Conservation (phyloP, 805 yeast genomes). For the Yarrowia sp. region DNA sequence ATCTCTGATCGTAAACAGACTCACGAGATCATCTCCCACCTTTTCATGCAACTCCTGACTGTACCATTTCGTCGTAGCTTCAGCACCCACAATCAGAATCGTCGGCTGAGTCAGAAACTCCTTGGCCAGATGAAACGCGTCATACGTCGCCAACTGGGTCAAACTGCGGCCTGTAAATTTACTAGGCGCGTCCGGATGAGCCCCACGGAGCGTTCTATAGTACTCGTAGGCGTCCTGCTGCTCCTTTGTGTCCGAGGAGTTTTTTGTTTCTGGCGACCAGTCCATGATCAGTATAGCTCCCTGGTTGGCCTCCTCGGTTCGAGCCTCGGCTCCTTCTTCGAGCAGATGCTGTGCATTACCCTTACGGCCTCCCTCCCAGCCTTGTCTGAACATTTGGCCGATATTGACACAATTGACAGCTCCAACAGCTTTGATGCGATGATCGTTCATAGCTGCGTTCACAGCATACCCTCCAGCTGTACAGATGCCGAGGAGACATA, state of each 20-base stretch:
- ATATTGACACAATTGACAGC: constrained; percentile 39
- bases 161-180: constrained; percentile 1
- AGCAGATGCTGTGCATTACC: not conserved
- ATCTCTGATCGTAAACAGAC: constrained; percentile 11
- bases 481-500: constrained; percentile 41
- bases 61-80: not conserved
- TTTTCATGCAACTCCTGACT: not conserved
- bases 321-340: constrained; percentile 9
- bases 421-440: constrained; percentile 40
- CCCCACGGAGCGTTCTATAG: constrained; percentile 41
- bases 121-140: constrained; percentile 37
- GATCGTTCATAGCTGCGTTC: constrained; percentile 40
- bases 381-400: constrained; percentile 37
- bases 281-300: constrained; percentile 19
- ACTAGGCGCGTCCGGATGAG: constrained; percentile 16
- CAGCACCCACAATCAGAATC: constrained; percentile 38
- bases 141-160: constrained; percentile 23
- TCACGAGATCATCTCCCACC: constrained; percentile 15
- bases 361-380: constrained; percentile 11
- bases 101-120: constrained; percentile 40
- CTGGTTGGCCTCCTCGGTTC: constrained; percentile 15
- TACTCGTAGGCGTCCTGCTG: constrained; percentile 41
- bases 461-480: constrained; percentile 41
- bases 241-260: constrained; percentile 8
- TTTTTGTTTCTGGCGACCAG: constrained; percentile 1